Evolutionary conservation across 768 basidiomycete species (phyloP).

Genomic region (Suillus subluteus): DNA sequence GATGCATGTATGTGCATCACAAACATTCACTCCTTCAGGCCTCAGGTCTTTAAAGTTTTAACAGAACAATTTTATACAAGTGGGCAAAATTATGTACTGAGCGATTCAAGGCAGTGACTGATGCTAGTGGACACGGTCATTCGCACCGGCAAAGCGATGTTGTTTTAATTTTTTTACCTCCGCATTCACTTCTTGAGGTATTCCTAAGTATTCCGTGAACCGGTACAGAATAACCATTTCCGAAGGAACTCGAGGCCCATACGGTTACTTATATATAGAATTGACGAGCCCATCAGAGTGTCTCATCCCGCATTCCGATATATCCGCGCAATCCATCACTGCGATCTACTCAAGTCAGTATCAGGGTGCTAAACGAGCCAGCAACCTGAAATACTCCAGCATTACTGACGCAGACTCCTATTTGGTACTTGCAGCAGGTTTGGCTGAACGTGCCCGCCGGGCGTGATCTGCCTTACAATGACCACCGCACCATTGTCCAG

Average conservation of each 20-base stretch:
- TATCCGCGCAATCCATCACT: background rate
- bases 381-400: too few relatives aligned
- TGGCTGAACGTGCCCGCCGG: too few relatives aligned
- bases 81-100: too few relatives aligned
- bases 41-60: too few relatives aligned
- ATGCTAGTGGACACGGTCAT: background rate
- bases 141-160: background rate
- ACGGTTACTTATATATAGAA: background rate
- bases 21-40: background rate
- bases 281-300: background rate
- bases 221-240: background rate
- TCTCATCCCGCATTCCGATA: background rate
- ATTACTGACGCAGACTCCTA: too few relatives aligned
- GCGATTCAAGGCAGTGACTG: background rate
- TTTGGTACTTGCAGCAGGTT: too few relatives aligned
- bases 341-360: background rate
- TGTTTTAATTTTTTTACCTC: constrained; percentile 45
- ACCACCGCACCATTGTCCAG: too few relatives aligned
- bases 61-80: background rate
- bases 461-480: too few relatives aligned
- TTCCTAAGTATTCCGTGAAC: constrained; percentile 94
- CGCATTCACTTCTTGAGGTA: constrained; percentile 96
- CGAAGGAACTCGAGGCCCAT: background rate
- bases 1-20: background rate
- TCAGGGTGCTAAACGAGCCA: too few relatives aligned